Base-by-base conservation (phyloP, 192 early-diverging fungal species). In the Gamsiella multidivaricata region DNA sequence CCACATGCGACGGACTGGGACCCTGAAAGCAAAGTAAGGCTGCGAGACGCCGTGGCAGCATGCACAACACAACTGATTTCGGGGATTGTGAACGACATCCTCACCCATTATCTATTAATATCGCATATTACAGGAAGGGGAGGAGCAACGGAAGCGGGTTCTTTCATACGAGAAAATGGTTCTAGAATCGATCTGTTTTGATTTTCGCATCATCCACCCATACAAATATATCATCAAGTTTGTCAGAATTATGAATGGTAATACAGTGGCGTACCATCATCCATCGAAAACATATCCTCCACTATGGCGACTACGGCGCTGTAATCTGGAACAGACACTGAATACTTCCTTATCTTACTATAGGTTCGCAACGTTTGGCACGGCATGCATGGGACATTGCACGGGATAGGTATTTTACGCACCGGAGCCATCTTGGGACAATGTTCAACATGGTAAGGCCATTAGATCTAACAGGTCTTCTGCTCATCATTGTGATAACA, bases 181-280 rank as follows among this genome's bases (percentile, higher is more conserved):
- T n/a, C 71, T 96, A 32, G 92, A 94, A 57, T 88, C 89, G 3
- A 81, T 94, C 37, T 90, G 92, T 32, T 96, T 93, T 80, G 91
- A 94, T 67, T 96, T 96, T 70, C 90, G 91, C 50, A 86, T 93
- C 10, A 68, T 74, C 17, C 91, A 92, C 49, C 90, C 94, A 11
- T 91, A 93, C 61, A 80, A 86, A 71, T 83, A 88, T 33, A 79
- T 91, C 34, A 79, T 93, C 18, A 93, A 94, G 70, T 85, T 96
- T 82, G 88, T 87, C 32, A 91, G 89, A 54, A 56, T 84, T 54
- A 79, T 92, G 25, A 70, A 88, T 33, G 86, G 90, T 90, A 66
- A 39, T 14, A 1, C n/a, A 22, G n/a, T 12, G 15, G 8, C 3
- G n/a, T n/a, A n/a, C n/a, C n/a, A n/a, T n/a, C n/a, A n/a, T n/a